phyloP scores from a whole-genome alignment of 495 filamentous ascomycete genomes.

The Amniculicola lignicola region DNA sequence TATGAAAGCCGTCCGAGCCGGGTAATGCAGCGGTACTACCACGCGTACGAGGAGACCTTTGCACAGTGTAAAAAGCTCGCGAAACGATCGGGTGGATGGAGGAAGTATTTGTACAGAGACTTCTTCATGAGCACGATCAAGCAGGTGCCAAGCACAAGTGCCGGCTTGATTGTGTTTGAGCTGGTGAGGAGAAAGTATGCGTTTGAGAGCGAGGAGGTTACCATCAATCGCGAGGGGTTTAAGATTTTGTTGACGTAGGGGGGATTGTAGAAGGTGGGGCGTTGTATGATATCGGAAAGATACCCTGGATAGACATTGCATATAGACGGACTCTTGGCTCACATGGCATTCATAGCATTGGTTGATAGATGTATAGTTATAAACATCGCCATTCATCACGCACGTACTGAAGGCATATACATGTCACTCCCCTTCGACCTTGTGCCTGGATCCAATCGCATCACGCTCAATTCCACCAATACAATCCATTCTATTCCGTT shows the following conservation, averaged over 20 bases:
- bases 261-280: not conserved
- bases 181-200: constrained; percentile 78
- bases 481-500: too few species aligned
- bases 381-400: too few species aligned
- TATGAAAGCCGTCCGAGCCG: constrained; percentile 36
- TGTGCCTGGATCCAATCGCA: too few species aligned
- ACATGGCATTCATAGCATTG: too few species aligned
- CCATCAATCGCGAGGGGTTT: constrained; percentile 65
- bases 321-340: too few species aligned
- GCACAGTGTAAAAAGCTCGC: constrained; percentile 65
- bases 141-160: constrained; percentile 85
- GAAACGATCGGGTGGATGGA: constrained; percentile 59
- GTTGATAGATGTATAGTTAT: too few species aligned
- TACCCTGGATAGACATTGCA: constrained; percentile 4
- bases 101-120: constrained; percentile 70
- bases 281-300: not conserved
- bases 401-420: too few species aligned
- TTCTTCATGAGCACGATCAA: constrained; percentile 72
- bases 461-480: too few species aligned
- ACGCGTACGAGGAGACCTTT: constrained; percentile 74
- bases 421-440: too few species aligned
- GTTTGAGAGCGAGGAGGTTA: constrained; percentile 60
- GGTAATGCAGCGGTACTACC: constrained; percentile 67
- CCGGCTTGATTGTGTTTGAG: constrained; percentile 87
- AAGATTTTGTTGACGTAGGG: constrained; percentile 60